Base-by-base conservation (phyloP, 2,329 filamentous ascomycete genomes). In the Pseudocercospora fijiensis region DNA sequence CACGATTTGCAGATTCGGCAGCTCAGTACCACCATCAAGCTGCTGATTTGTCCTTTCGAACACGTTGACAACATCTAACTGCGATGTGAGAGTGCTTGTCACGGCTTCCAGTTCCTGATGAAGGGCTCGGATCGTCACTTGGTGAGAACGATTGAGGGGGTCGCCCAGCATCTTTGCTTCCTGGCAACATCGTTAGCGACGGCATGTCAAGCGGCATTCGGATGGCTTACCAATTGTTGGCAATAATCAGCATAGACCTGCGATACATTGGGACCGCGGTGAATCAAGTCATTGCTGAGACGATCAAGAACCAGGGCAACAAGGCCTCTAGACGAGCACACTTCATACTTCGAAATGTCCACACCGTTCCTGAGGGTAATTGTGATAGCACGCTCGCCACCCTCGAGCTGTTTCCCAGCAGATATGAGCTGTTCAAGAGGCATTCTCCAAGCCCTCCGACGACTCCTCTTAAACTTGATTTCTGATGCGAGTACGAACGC, bases 271-370 rank as follows among this genome's bases (percentile, higher is more conserved):
- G 58, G 58, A 20, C 13, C 55, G 13, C 37, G 53, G 7, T 59
- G 28, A 28, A 63, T 45, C 24, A 66, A 13, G 20, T 66, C 61
- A 5, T 51, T 61, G 51, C 61, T 61, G 41, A 66, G 18, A 30
- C 61, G 58, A 26, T 63, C 52, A 9, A 66, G 33, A 22, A 66
- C 58, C 1, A 66, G 33, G 11, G 64, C 61, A 6, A 60, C 61
- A 13, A 66, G 61, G 24, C 61, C 64, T 56, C 60, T 56, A 4
- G 61, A 58, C 7, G 64, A 41, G 47, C 61, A 66, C n/a, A 66
- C 56, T 37, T 66, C 58, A 47, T 60, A 64, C 7, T 59, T 58
- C 20, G 64, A 58, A 9, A 66, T 24, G 28, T 58, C 55, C 16
- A 52, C 30, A 4, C 24, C 30, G 18, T 49, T 57, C 11, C 64